phyloP scores from a whole-genome alignment of 2,329 filamentous ascomycete genomes.

The Verticillium klebahnii region DNA sequence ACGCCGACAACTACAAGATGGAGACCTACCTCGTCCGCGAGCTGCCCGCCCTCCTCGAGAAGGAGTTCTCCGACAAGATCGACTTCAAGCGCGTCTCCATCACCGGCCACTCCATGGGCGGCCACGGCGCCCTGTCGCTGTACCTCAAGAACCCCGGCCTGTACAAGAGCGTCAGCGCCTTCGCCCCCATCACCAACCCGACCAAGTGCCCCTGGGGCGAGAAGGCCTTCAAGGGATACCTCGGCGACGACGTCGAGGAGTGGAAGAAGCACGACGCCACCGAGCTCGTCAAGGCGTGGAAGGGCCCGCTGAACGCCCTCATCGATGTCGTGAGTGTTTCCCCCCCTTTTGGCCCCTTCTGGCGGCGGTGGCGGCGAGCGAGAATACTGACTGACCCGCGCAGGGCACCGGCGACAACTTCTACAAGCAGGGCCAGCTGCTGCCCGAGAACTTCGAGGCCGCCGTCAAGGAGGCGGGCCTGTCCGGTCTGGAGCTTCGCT shows the following conservation, averaged over 20 bases:
- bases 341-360: neutral
- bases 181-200: conserved; percentile 87
- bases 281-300: conserved; percentile 76
- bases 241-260: conserved; percentile 68
- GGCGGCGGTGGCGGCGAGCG: too few species aligned
- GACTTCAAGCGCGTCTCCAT: conserved; percentile 72
- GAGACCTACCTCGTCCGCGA: conserved; percentile 88
- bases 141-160: conserved; percentile 87
- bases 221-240: conserved; percentile 90
- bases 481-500: conserved; percentile 69
- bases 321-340: conserved; percentile 72
- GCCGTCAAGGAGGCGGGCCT: conserved; percentile 74
- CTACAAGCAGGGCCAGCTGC: conserved; percentile 87
- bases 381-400: neutral
- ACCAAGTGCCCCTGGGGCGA: conserved; percentile 85
- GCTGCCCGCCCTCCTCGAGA: conserved; percentile 74
- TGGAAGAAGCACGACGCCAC: conserved; percentile 93
- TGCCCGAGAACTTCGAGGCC: conserved; percentile 86
- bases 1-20: conserved; percentile 81
- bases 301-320: conserved; percentile 66
- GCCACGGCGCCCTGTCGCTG: conserved; percentile 88
- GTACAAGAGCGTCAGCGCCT: conserved; percentile 86
- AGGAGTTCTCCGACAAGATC: conserved; percentile 61
- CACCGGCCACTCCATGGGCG: conserved; percentile 94
- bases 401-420: conserved; percentile 92